These are phyloP conservation scores for Mortierella hygrophila DNA, from an alignment of 192 early-diverging fungal genomes.

Conservation along the genomic window DNA sequence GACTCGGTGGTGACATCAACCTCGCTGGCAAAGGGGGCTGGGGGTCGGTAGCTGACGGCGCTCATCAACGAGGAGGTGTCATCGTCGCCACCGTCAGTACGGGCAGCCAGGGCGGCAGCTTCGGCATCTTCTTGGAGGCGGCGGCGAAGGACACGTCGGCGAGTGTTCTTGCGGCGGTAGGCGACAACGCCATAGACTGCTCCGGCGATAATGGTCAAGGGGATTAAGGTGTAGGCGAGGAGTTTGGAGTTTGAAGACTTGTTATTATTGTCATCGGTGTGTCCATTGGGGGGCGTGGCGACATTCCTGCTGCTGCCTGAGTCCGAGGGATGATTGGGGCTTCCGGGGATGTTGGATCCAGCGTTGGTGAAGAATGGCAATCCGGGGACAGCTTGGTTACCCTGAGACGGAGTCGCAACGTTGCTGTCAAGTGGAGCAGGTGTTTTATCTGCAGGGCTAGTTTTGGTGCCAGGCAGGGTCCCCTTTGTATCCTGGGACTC, in stretches of 20 bases:
- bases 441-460: neutral
- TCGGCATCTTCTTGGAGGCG: slow-evolving; percentile 31
- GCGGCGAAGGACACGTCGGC: slow-evolving; percentile 16
- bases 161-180: slow-evolving; percentile 40
- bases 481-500: neutral
- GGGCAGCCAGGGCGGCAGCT: neutral
- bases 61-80: slow-evolving; percentile 37
- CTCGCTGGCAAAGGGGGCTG: slow-evolving; percentile 44
- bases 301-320: neutral
- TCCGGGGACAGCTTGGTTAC: neutral
- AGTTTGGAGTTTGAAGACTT: slow-evolving; percentile 7
- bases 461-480: neutral
- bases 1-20: slow-evolving; percentile 40
- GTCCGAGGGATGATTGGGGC: neutral
- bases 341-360: neutral
- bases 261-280: neutral
- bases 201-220: slow-evolving; percentile 35
- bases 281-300: neutral
- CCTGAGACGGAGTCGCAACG: neutral
- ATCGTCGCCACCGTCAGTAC: neutral
- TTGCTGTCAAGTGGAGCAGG: neutral
- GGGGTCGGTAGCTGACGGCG: slow-evolving; percentile 41
- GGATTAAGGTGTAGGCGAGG: slow-evolving; percentile 29
- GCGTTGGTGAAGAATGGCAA: slow-evolving; percentile 13
- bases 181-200: slow-evolving; percentile 34